Evolutionary conservation across 306 rosid genomes (phyloP).

Genomic region (Trifolium repens): DNA sequence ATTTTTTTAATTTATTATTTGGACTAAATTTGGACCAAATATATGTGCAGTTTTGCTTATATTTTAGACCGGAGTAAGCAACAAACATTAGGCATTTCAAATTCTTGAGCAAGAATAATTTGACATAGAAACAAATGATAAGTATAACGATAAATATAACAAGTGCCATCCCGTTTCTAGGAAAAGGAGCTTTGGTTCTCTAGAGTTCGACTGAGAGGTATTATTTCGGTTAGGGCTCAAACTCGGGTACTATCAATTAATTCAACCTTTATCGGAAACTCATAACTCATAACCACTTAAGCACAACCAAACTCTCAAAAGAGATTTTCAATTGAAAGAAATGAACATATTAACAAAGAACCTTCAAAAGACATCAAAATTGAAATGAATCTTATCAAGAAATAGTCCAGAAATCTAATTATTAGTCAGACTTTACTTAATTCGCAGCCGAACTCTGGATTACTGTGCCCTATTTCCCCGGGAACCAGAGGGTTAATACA

Average conservation of each 20-base stretch:
- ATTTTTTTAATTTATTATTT: too few species aligned
- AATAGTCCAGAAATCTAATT: not conserved
- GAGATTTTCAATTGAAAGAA: not conserved
- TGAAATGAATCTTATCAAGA: not conserved
- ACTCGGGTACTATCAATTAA: not conserved
- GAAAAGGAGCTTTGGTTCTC: not conserved
- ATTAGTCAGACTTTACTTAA: too few species aligned
- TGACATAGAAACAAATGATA: not conserved
- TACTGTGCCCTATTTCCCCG: too few species aligned
- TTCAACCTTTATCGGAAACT: not conserved
- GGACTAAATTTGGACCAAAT: not conserved
- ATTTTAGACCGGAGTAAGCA: not conserved
- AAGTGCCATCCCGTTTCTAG: too few species aligned
- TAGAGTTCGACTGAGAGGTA: not conserved
- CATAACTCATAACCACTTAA: not conserved
- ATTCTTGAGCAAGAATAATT: not conserved
- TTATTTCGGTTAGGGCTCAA: not conserved
- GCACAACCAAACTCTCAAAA: constrained; percentile 6
- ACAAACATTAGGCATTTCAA: not conserved
- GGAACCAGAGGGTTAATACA: too few species aligned
- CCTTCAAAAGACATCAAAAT: constrained; percentile 2
- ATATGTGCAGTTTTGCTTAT: not conserved
- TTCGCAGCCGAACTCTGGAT: too few species aligned
- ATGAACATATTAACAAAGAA: not conserved
- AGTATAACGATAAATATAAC: not conserved